Base-by-base conservation (phyloP, 2,329 filamentous ascomycete species). In the Epichloe bromicola region DNA sequence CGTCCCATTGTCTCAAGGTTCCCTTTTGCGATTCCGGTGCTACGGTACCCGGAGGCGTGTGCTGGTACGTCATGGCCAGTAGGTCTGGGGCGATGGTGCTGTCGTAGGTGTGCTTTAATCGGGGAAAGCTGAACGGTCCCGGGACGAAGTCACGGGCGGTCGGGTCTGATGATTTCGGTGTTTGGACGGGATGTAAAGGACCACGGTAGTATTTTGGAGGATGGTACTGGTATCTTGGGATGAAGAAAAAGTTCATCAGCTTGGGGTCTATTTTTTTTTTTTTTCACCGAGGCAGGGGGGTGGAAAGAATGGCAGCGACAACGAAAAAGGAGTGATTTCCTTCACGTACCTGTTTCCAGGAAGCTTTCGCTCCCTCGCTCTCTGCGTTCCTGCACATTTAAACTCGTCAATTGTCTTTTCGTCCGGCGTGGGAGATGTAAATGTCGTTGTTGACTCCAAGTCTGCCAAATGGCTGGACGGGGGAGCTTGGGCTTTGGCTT, bases 191-290 rank as follows among this genome's bases (percentile, higher is more conserved):
- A 66, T 97, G 90, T 23, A 97, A 76, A 56, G 90, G 90, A 51
- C 93, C 93, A 62, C 91, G 87, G 68, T 95, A 83, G 77, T 90
- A 98, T 72, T 91, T 93, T 56, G 93, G 93, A 48, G 91, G 85
- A 57, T 90, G 88, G 69, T 86, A 97, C 70, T 95, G 87, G 72
- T 97, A 98, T 76, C 91, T 95, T 55, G n/a, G 26, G 30, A 19
- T 17, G 33, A n/a, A 34, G 33, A 5, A 15, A 40, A 15, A n/a
- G 10, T 42, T 20, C 20, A 40, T 51, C 8, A 53, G 46, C 19
- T 36, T 20, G 20, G 15, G 3, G 5, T n/a, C 15, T 10, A 7
- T 3, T n/a, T n/a, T 20, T n/a, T n/a, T n/a, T 20, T n/a, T 23
- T 17, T 15, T 44, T 6, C 5, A 14, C 39, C 14, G 5, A 41